Conservation (phyloP, 2,329 filamentous ascomycete genomes). For the Ramularia endophylla region DNA sequence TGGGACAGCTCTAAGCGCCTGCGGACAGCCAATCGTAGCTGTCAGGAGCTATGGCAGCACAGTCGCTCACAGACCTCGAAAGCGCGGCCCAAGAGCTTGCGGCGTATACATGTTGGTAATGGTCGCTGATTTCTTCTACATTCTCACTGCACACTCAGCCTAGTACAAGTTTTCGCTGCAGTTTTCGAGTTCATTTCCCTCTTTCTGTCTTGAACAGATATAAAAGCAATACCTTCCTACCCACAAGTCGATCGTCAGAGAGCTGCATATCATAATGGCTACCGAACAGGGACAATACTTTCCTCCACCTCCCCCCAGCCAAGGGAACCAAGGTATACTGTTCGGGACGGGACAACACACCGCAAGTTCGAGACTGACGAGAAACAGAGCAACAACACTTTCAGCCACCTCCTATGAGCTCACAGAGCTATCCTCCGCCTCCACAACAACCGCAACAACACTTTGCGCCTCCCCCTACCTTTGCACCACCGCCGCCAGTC, state of each 20-base stretch:
- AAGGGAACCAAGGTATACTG: not conserved
- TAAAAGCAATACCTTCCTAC: not conserved
- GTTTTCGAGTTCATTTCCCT: not conserved
- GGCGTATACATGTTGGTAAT: slow-evolving; percentile 5
- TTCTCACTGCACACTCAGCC: not conserved
- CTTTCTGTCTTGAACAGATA: too few species aligned
- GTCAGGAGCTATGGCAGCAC: slow-evolving; percentile 10
- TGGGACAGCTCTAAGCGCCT: slow-evolving; percentile 1
- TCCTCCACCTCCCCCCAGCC: slow-evolving; percentile 13
- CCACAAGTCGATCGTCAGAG: not conserved
- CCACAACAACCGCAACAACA: slow-evolving; percentile 23
- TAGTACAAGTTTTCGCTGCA: not conserved
- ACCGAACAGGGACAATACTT: slow-evolving; percentile 26
- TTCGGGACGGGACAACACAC: not conserved
- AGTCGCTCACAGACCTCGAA: slow-evolving; percentile 10
- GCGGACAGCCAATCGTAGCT: slow-evolving; percentile 14
- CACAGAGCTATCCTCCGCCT: slow-evolving; percentile 23
- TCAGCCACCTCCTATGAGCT: slow-evolving; percentile 9
- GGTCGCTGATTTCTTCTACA: slow-evolving; percentile 1
- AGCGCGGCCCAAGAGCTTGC: slow-evolving; percentile 14
- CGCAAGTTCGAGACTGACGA: not conserved
- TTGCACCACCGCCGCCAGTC: slow-evolving; percentile 19
- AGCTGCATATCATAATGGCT: slow-evolving; percentile 21
- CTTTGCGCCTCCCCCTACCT: slow-evolving; percentile 25
- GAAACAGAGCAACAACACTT: slow-evolving; percentile 6